Evolutionary conservation across 2,329 filamentous ascomycete genomes (phyloP).

Genomic region (Sodiomyces alkalinus): DNA sequence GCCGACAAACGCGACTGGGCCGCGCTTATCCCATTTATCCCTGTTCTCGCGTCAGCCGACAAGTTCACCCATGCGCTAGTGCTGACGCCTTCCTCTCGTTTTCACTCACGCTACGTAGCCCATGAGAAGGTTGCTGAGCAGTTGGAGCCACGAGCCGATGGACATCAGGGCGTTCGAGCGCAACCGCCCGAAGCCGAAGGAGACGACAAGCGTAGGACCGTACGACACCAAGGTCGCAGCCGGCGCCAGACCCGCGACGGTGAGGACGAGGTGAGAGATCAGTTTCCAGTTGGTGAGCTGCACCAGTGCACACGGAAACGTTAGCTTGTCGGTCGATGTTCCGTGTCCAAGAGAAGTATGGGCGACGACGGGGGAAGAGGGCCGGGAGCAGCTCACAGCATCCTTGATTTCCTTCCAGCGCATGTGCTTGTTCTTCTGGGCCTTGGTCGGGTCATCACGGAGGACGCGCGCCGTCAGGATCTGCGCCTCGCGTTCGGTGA

Average conservation of each 20-base stretch:
- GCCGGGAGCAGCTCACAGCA: conserved; percentile 15
- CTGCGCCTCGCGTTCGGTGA: conserved; percentile 18
- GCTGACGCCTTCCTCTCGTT: no score
- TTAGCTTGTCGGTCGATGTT: conserved; percentile 1
- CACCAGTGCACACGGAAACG: neutral
- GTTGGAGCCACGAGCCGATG: conserved; percentile 18
- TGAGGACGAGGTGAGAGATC: conserved; percentile 17
- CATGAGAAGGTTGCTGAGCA: conserved; percentile 17
- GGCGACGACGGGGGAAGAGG: no score
- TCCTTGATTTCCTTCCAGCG: conserved; percentile 16
- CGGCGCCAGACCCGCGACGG: conserved; percentile 14
- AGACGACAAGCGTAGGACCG: conserved; percentile 16
- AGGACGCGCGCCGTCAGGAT: conserved; percentile 19
- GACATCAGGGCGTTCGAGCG: conserved; percentile 18
- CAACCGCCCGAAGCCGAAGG: conserved; percentile 19
- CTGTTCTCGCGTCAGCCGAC: no score
- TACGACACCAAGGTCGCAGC: conserved; percentile 14
- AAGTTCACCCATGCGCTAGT: no score
- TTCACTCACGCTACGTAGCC: conserved; percentile 12
- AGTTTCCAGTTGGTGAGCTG: conserved; percentile 22
- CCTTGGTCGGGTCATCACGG: conserved; percentile 20
- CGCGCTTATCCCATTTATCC: conserved; percentile 11
- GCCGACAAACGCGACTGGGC: conserved; percentile 13
- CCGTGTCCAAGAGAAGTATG: no score
- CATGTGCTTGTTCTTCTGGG: conserved; percentile 13